Evolutionary conservation across 495 filamentous ascomycete species (phyloP).

Genomic region (Penicillium parvum): DNA sequence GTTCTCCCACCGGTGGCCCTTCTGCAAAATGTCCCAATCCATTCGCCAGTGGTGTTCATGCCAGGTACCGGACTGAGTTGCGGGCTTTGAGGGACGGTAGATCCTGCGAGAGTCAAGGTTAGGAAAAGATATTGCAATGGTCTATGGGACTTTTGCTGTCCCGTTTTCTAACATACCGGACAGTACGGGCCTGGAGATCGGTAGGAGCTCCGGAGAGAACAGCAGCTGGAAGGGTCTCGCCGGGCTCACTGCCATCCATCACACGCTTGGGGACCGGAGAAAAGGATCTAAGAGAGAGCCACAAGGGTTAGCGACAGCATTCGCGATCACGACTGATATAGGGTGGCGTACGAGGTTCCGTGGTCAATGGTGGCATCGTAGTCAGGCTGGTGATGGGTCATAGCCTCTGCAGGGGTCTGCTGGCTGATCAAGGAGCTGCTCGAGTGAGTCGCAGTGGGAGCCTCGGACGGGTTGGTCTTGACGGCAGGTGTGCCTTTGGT

Average conservation of each 20-base stretch:
- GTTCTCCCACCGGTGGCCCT: constrained; percentile 96
- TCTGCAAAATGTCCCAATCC: constrained; percentile 93
- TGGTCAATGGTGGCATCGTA: constrained; percentile 75
- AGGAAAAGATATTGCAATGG: constrained; percentile 1
- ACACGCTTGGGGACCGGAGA: constrained; percentile 83
- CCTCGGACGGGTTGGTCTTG: constrained; percentile 40
- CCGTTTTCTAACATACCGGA: constrained; percentile 59
- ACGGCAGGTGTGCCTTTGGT: constrained; percentile 23
- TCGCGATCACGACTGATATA: not conserved
- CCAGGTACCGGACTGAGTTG: constrained; percentile 89
- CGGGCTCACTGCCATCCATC: constrained; percentile 87
- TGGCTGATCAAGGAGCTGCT: constrained; percentile 49
- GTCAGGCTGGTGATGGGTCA: constrained; percentile 66
- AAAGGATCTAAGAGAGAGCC: constrained; percentile 56
- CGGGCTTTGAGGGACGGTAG: constrained; percentile 82
- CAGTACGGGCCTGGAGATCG: constrained; percentile 87
- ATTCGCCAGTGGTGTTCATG: constrained; percentile 85
- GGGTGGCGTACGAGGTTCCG: constrained; percentile 65
- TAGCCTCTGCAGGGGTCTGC: constrained; percentile 47
- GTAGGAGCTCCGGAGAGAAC: constrained; percentile 88
- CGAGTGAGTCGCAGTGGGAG: constrained; percentile 32
- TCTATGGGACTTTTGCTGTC: not conserved
- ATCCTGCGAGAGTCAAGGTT: constrained; percentile 56
- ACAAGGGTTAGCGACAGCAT: constrained; percentile 20
- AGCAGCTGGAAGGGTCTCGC: constrained; percentile 68